Evolutionary conservation across 2,329 filamentous ascomycete species (phyloP), one percentile per base, ranked within the genome.

Genomic region (Aspergillus ibericus): DNA sequence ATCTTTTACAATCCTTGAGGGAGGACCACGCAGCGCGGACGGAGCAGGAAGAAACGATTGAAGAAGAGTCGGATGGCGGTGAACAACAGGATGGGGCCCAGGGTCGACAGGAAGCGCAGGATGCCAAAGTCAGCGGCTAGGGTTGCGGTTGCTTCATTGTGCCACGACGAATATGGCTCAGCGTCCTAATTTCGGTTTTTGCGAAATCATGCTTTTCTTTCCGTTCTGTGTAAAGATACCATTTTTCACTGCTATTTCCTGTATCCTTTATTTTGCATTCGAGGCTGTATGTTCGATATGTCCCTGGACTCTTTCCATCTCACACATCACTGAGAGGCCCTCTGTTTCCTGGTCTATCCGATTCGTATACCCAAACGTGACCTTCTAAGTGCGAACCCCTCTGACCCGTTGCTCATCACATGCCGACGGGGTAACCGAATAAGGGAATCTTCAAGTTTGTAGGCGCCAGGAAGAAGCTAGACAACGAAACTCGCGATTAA

Each of bases 1-100:
- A 63, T 13, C 65, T 69, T 25, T 55, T 71, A 18, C 68, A 70
- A 18, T 64, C 69, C 36, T 55, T 76, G 59, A 67, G 70, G 35
- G 68, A 70, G 52, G 65, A 73, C 52, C 67, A 66, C 20, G 67
- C 68, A 36, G 60, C 66, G 50, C 64, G 68, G 22, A 56, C 63
- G 29, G 60, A 51, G 5, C 56, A 61, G 18, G 63, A 69, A 5
- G 68, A 70, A 25, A 60, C 66, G 7, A 67, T 70, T 46, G 62
- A 69, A 44, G 68, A 73, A 59, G 63, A 61, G 44, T 47, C 58
- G 15, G 58, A 63, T 22, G 59, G 56, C 25, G 57, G 53, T 32
- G 56, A 56, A 34, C 35, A 60, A 44, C 15, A 48, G 29, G 44
- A 50, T 34, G 46, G 36, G 20, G 50, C 18, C 25, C n/a, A 16